Evolutionary conservation across 78 protist species (phyloP), one percentile per base, ranked within the genome.

Genomic region (Speleostelium caveatum): DNA sequence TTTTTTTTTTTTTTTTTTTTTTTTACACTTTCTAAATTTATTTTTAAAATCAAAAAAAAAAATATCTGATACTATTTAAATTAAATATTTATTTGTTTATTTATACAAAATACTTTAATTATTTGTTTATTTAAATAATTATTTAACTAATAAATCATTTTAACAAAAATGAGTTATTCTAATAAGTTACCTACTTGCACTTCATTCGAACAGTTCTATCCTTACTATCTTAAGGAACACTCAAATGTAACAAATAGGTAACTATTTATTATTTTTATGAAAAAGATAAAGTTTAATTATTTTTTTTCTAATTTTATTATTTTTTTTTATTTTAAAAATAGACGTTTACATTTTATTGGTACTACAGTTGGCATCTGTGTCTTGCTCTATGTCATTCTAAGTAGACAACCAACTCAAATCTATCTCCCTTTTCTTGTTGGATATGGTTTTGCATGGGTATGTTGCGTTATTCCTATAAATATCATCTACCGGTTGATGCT

Each of bases 161-260:
- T n/a, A n/a, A n/a, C n/a, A n/a, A n/a, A n/a, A n/a, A n/a, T n/a
- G n/a, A 16, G 60, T 33, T 30, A 72, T 26, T 26, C 55, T 32
- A 60, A 63, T 32, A 67, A 78, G 19, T 19, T 78, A 0, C 26
- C 58, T 39, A 74, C 61, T 51, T 86, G 73, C 28, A 62, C 32
- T 7, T 58, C 76, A 3, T 87, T 80, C 35, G 87, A 92, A 30
- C 93, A 92, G 41, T 95, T 92, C 68, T 95, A 95, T 55, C 95
- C 95, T 32, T 87, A 61, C 69, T 95, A 95, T 39, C 68, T 95
- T 26, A 58, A 63, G 51, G 92, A 95, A 76, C 97, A 95, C 67
- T 16, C 78, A 16, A 75, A 92, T 36, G 22, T 68, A 55, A 80
- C 77, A 3, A 80, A 80, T 38, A 73, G 49, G 79, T 73, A 73